A percentile compares a stretch with the other conserved stretches of the same genome.
phyloP scores from a whole-genome alignment of 768 basidiomycete species.

The Calocera viscosa region DNA sequence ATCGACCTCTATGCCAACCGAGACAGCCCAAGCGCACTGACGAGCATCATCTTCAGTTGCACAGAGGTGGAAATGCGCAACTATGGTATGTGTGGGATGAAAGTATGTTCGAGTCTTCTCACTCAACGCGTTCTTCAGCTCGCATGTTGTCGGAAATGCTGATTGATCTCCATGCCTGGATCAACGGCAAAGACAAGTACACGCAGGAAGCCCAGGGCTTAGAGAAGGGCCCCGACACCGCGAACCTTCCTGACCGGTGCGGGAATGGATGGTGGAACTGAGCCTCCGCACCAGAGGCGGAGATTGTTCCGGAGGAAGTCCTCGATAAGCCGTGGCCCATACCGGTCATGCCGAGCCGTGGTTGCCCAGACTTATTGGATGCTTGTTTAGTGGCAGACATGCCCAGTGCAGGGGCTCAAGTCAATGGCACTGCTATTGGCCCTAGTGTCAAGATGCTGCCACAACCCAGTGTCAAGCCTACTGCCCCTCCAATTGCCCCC shows the following conservation, averaged over 20 bases:
- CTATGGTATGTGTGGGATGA: conserved; percentile 50
- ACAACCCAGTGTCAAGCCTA: background rate
- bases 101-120: too few relatives aligned
- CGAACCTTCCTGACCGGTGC: too few relatives aligned
- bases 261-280: too few relatives aligned
- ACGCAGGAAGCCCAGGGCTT: conserved; percentile 43
- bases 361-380: background rate
- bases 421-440: background rate
- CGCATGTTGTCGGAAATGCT: conserved; percentile 77
- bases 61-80: conserved; percentile 95
- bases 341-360: background rate
- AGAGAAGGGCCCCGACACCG: conserved; percentile 56
- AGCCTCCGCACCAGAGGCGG: too few relatives aligned
- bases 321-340: background rate
- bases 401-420: background rate
- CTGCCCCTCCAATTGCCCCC: background rate
- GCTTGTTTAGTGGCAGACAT: too few relatives aligned
- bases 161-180: conserved; percentile 68
- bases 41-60: conserved; percentile 77
- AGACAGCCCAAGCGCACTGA: too few relatives aligned
- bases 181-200: conserved; percentile 44
- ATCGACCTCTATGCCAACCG: background rate
- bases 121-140: conserved; percentile 34
- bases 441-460: background rate
- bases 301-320: conserved; percentile 26